Conservation (phyloP, 2,329 filamentous ascomycete genomes). For the Xylaria sp. region DNA sequence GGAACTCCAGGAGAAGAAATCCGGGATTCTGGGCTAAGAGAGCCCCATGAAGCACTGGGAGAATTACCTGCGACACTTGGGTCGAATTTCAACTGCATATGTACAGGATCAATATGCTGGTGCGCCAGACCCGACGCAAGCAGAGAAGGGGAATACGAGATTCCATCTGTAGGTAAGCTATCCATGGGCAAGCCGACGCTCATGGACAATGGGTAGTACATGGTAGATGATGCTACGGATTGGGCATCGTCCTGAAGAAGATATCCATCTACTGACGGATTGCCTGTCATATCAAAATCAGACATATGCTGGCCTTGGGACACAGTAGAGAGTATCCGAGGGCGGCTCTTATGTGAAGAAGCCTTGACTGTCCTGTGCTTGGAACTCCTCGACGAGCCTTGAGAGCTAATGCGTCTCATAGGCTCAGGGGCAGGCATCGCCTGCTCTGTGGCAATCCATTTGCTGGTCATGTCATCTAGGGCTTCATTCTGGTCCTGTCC, state of each 20-base stretch:
- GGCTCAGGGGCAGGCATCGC: conserved; percentile 54
- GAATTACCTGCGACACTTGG: conserved; percentile 61
- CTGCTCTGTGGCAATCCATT: conserved; percentile 58
- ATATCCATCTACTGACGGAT: conserved; percentile 63
- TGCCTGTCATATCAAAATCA: conserved; percentile 64
- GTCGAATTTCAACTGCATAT: conserved; percentile 66
- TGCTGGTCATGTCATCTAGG: conserved; percentile 59
- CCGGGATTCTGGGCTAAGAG: conserved; percentile 64
- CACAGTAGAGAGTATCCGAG: conserved; percentile 59
- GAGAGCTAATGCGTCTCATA: conserved; percentile 59
- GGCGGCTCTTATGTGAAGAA: conserved; percentile 56
- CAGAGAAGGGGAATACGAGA: conserved; percentile 57
- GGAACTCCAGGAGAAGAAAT: conserved; percentile 61
- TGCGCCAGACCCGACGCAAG: conserved; percentile 56
- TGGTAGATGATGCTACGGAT: conserved; percentile 57
- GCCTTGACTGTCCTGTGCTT: conserved; percentile 58
- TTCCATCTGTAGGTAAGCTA: conserved; percentile 56
- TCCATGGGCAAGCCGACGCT: conserved; percentile 54
- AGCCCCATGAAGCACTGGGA: conserved; percentile 63
- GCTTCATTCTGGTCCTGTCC: conserved; percentile 60
- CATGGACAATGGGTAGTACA: conserved; percentile 60
- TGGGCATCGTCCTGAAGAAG: conserved; percentile 63
- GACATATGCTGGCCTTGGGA: conserved; percentile 62
- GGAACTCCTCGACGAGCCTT: conserved; percentile 58
- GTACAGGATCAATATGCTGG: conserved; percentile 67